Base-by-base conservation (phyloP, 2,329 filamentous ascomycete species). In the Aspergillus clavatus region DNA sequence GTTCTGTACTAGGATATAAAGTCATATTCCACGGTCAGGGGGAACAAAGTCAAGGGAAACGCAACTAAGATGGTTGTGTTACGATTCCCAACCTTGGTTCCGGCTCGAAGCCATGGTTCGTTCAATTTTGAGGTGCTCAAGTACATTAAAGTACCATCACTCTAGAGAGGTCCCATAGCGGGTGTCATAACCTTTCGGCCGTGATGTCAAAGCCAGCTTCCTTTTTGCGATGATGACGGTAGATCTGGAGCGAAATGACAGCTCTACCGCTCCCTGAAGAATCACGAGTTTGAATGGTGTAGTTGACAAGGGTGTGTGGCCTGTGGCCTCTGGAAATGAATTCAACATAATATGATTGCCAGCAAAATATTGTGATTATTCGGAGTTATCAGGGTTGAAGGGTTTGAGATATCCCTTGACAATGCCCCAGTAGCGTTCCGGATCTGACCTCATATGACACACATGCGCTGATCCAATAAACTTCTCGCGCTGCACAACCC, bases 381-480 rank as follows among this genome's bases (percentile, higher is more conserved):
- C 8, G 10, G 18, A 35, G 14, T 18, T 21, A n/a, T 16, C 10
- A 6, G 21, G 43, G 11, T 55, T 45, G 24, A 65, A 11, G 6
- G 21, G 43, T 11, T 55, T 45, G 24, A 65, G 27, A 43, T 61
- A 56, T 7, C 45, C 41, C 42, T 44, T 55, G 26, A 72, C 56
- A 47, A 70, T 60, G 3, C 42, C 45, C 69, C 69, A 72, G 47
- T 72, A 72, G 23, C 68, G 56, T 28, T 58, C 61, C 3, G 63
- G 65, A 41, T 68, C 63, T 2, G 46, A 46, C 46, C 55, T 61
- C 67, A 71, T 70, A 59, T 70, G 66, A 10, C 55, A 61, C 41
- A 71, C 68, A 61, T 72, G 69, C 31, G 58, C 53, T 21, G 66
- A 59, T 0, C 58, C 64, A n/a, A 53, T 40, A 39, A 70, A 71